phyloP scores from a whole-genome alignment of 225 moss, liverwort and hornwort species.

The Pseudisothecium myosuroides region DNA sequence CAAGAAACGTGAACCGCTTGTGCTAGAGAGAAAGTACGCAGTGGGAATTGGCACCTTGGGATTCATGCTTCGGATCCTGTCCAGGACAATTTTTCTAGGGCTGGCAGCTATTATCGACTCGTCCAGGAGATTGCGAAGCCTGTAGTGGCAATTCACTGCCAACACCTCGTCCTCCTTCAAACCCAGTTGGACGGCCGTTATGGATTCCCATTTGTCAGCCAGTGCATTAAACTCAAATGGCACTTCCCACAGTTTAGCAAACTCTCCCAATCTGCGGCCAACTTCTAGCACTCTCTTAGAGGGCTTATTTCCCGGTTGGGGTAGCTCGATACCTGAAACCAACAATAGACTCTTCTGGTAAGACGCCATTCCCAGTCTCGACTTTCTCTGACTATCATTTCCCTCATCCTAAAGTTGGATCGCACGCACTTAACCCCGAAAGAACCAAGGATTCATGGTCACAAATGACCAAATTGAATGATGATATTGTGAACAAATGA shows the following conservation, averaged over 20 bases:
- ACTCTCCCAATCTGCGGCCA: slow-evolving; percentile 50
- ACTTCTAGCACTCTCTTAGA: slow-evolving; percentile 60
- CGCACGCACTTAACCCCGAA: not conserved
- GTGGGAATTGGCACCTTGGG: slow-evolving; percentile 27
- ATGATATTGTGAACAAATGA: not conserved
- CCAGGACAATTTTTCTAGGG: slow-evolving; percentile 62
- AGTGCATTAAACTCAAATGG: slow-evolving; percentile 74
- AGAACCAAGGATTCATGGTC: not conserved
- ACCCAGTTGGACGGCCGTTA: slow-evolving; percentile 45
- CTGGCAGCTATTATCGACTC: slow-evolving; percentile 85
- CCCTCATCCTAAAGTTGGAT: not conserved
- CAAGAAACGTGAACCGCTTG: not conserved
- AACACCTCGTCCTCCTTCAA: slow-evolving; percentile 69
- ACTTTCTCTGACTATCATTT: not conserved
- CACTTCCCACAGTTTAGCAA: slow-evolving; percentile 55
- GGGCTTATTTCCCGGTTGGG: slow-evolving; percentile 60
- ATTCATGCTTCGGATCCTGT: slow-evolving; percentile 63
- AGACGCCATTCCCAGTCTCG: not conserved
- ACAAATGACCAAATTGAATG: not conserved
- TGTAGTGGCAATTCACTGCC: slow-evolving; percentile 63
- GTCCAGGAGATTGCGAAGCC: slow-evolving; percentile 65
- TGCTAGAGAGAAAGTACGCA: not conserved
- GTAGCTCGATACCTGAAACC: slow-evolving; percentile 61
- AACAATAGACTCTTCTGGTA: not conserved
- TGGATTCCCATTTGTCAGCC: slow-evolving; percentile 81